Evolutionary conservation across 164 flowering plant species (phyloP).

Genomic region (Chimonanthus salicifolius): DNA sequence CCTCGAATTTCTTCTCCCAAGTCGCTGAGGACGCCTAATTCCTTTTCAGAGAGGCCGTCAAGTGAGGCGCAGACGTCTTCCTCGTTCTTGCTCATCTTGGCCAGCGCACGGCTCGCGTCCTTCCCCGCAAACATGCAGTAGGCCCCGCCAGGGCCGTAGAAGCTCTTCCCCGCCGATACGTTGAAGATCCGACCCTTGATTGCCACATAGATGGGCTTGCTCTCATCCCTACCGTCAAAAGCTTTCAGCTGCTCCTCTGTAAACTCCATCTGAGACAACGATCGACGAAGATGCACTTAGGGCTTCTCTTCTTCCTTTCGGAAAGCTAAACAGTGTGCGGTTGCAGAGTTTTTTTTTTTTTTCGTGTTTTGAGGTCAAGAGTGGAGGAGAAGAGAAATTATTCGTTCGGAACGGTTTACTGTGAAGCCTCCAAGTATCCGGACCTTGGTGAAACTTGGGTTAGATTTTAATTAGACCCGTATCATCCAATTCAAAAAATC

Average conservation of each 20-base stretch:
- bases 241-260: conserved; percentile 48
- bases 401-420: too few species aligned
- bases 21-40: conserved; percentile 68
- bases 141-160: conserved; percentile 93
- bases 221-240: conserved; percentile 67
- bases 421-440: too few species aligned
- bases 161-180: conserved; percentile 66
- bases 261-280: conserved; percentile 38
- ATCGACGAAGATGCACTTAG: too few species aligned
- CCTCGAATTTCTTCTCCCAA: conserved; percentile 98
- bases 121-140: conserved; percentile 87
- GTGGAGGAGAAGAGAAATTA: too few species aligned
- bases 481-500: too few species aligned
- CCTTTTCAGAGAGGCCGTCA: conserved; percentile 80
- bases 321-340: too few species aligned
- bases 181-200: conserved; percentile 79
- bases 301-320: too few species aligned
- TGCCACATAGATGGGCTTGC: conserved; percentile 85
- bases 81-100: conserved; percentile 92
- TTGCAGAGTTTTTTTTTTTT: too few species aligned
- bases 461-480: too few species aligned
- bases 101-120: conserved; percentile 88
- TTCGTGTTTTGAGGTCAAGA: too few species aligned
- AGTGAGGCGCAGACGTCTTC: conserved; percentile 59
- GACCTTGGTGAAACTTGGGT: too few species aligned